Evolutionary conservation across 441 rosid species (phyloP).

Genomic region (Corymbia citriodora): DNA sequence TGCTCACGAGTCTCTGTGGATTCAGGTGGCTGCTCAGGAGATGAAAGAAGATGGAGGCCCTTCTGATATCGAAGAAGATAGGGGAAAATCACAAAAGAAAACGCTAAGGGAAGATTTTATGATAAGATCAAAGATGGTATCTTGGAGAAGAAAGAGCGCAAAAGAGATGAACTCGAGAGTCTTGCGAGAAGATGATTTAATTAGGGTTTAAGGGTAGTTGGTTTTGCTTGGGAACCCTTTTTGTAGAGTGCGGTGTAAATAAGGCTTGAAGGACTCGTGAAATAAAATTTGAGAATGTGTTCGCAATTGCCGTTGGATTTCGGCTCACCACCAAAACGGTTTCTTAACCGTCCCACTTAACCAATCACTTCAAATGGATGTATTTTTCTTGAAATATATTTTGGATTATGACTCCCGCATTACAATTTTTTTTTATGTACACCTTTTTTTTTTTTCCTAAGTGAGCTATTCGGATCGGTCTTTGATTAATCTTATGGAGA

Average conservation of each 20-base stretch:
- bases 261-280: too few species aligned
- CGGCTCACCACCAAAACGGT: background rate
- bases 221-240: background rate
- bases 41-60: background rate
- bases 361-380: background rate
- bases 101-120: background rate
- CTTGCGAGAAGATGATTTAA: background rate
- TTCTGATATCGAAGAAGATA: background rate
- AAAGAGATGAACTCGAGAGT: background rate
- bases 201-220: background rate
- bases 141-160: background rate
- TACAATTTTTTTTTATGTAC: too few species aligned
- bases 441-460: too few species aligned
- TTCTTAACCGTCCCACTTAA: background rate
- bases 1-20: background rate
- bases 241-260: too few species aligned
- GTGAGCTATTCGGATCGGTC: background rate
- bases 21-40: background rate
- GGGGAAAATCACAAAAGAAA: background rate
- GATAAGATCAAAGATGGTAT: background rate
- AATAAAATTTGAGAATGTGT: background rate
- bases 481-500: background rate
- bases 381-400: background rate
- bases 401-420: too few species aligned
- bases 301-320: background rate